Evolutionary conservation across 75 land plant species (phyloP).

Genomic region (Chamaecyparis obtusa): DNA sequence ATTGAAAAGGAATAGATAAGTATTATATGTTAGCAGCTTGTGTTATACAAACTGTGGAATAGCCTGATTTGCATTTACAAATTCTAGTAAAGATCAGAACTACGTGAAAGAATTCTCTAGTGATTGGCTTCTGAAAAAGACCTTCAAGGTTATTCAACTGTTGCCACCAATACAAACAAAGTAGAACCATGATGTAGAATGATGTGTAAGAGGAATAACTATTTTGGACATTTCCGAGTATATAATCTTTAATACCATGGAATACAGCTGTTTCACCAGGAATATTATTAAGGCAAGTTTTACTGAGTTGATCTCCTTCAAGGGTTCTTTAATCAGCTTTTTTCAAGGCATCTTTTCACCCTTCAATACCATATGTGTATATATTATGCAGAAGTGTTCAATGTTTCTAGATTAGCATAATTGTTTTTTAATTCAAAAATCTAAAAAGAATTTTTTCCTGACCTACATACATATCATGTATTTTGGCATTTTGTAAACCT

Average conservation of each 20-base stretch:
- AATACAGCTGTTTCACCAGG: too few relatives aligned
- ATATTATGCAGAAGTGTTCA: background rate
- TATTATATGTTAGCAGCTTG: background rate
- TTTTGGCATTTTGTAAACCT: background rate
- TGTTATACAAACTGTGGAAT: background rate
- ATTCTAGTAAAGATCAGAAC: background rate
- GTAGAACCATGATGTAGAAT: background rate
- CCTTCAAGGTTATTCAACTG: background rate
- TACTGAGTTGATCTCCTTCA: too few relatives aligned
- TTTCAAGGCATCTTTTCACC: background rate
- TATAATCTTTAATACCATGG: background rate
- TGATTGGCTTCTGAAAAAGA: background rate
- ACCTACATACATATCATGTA: too few relatives aligned
- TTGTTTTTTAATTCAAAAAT: too few relatives aligned
- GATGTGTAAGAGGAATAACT: background rate
- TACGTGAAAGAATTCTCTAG: background rate
- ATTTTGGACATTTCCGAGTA: background rate
- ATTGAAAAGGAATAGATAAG: too few relatives aligned
- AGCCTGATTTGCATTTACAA: background rate
- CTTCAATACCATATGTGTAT: too few relatives aligned
- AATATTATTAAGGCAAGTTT: too few relatives aligned
- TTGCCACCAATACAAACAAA: background rate
- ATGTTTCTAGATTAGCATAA: background rate
- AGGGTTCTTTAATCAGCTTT: background rate
- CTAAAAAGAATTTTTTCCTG: too few relatives aligned